phyloP scores from a whole-genome alignment of 2,329 filamentous ascomycete genomes.

The Keithomyces neogunnii region DNA sequence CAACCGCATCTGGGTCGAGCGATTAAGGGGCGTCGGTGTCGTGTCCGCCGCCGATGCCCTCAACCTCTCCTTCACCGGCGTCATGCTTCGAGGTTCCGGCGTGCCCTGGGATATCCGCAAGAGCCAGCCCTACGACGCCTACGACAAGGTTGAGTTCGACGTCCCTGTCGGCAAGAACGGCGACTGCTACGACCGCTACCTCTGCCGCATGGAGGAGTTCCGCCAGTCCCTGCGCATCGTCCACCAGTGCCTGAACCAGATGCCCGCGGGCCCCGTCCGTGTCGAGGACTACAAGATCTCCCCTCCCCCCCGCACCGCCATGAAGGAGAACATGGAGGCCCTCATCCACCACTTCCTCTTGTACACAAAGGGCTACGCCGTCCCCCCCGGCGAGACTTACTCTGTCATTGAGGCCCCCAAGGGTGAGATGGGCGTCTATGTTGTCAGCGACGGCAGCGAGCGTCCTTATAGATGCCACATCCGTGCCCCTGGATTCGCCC shows the following conservation, averaged over 20 bases:
- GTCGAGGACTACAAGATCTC: conserved; percentile 99
- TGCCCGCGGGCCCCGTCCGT: conserved; percentile 87
- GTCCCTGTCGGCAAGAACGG: conserved; percentile 94
- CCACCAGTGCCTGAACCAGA: conserved; percentile 97
- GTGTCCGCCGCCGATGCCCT: conserved; percentile 89
- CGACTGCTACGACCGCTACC: conserved; percentile 98
- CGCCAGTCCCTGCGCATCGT: conserved; percentile 96
- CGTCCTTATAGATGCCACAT: conserved; percentile 97
- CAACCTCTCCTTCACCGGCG: conserved; percentile 92
- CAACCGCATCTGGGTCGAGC: conserved; percentile 97
- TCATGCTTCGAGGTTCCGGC: conserved; percentile 96
- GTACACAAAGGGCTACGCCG: conserved; percentile 96
- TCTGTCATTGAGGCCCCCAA: conserved; percentile 98
- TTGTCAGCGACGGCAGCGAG: conserved; percentile 94
- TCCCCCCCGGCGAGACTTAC: conserved; percentile 97
- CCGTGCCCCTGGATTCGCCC: conserved; percentile 90
- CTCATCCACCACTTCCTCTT: conserved; percentile 98
- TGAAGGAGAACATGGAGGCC: conserved; percentile 99
- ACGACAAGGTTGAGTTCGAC: conserved; percentile 96
- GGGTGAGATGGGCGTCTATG: conserved; percentile 97
- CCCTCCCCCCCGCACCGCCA: conserved; percentile 88
- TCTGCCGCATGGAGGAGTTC: conserved; percentile 99
- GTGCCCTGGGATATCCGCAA: conserved; percentile 96
- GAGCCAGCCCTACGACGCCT: conserved; percentile 94
- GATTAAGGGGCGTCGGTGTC: conserved; percentile 85